phyloP scores from a whole-genome alignment of 257 asterid species.

The Nicotiana noctiflora region DNA sequence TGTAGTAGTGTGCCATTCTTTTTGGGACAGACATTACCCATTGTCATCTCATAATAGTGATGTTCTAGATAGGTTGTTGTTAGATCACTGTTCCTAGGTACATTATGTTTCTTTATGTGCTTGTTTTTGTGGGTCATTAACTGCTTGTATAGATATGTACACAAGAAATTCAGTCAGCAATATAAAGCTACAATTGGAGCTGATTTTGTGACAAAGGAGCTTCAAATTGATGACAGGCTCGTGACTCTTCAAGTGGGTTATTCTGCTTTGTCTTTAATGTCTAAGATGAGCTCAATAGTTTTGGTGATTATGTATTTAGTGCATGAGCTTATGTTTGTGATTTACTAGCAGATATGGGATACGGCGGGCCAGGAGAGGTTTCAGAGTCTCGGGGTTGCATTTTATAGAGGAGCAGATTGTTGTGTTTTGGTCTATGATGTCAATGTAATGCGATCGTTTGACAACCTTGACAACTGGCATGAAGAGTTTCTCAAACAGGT shows the following conservation, averaged over 20 bases:
- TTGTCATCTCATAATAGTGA: too few species aligned
- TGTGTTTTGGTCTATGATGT: too few species aligned
- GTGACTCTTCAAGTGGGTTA: slow-evolving; percentile 82
- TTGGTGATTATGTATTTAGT: not conserved
- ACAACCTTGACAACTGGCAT: slow-evolving; percentile 52
- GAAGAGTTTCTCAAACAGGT: slow-evolving; percentile 97
- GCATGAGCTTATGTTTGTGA: slow-evolving; percentile 41
- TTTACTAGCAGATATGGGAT: not conserved
- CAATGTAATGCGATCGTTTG: too few species aligned
- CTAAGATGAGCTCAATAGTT: not conserved
- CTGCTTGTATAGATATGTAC: slow-evolving; percentile 57
- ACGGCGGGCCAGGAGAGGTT: too few species aligned
- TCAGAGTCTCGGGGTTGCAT: too few species aligned
- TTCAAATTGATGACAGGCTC: slow-evolving; percentile 73
- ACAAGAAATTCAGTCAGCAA: slow-evolving; percentile 26
- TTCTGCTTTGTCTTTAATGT: not conserved
- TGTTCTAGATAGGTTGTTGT: too few species aligned
- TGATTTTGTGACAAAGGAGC: slow-evolving; percentile 90
- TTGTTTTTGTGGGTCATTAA: slow-evolving; percentile 31
- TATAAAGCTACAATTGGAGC: slow-evolving; percentile 27
- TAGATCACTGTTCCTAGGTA: not conserved
- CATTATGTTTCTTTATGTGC: not conserved
- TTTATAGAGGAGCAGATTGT: too few species aligned
- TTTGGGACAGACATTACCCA: too few species aligned
- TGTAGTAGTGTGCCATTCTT: too few species aligned